These are phyloP conservation scores for Sporothrix luriei DNA, from an alignment of 2,329 filamentous ascomycete genomes.

Conservation along the genomic window DNA sequence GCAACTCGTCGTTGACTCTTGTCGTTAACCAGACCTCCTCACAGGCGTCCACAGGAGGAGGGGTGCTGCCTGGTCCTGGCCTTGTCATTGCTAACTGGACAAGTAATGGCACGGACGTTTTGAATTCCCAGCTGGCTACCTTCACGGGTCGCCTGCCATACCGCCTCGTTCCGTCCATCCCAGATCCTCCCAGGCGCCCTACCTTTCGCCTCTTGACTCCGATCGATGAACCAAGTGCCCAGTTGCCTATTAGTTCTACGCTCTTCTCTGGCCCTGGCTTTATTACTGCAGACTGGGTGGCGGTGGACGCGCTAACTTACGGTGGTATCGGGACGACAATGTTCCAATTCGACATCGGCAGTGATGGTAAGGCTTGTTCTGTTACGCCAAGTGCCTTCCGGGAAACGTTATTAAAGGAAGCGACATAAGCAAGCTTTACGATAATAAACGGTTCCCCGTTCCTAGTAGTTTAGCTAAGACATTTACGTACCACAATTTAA, in stretches of 20 bases:
- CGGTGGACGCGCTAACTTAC: background rate
- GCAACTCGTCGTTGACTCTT: conserved; percentile 48
- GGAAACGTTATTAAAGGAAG: background rate
- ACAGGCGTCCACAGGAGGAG: background rate
- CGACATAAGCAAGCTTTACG: no score
- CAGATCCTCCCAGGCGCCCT: background rate
- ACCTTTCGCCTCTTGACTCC: conserved; percentile 17
- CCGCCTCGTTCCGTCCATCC: conserved; percentile 27
- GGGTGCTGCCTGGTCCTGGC: conserved; percentile 41
- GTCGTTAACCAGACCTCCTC: conserved; percentile 40
- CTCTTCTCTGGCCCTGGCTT: conserved; percentile 28
- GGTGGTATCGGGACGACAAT: conserved; percentile 5
- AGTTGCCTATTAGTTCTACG: background rate
- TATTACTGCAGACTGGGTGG: conserved; percentile 44
- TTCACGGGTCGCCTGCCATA: conserved; percentile 22
- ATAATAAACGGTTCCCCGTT: no score
- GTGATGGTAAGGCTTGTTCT: background rate
- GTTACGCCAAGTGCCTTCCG: background rate
- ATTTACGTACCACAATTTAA: no score
- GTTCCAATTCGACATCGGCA: background rate
- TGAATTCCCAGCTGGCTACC: conserved; percentile 36
- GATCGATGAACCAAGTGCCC: background rate
- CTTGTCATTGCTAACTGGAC: conserved; percentile 46
- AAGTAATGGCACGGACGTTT: conserved; percentile 48
- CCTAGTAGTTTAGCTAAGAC: no score